Evolutionary conservation across 768 basidiomycete genomes (phyloP).

Genomic region (Pleurotus djamor): DNA sequence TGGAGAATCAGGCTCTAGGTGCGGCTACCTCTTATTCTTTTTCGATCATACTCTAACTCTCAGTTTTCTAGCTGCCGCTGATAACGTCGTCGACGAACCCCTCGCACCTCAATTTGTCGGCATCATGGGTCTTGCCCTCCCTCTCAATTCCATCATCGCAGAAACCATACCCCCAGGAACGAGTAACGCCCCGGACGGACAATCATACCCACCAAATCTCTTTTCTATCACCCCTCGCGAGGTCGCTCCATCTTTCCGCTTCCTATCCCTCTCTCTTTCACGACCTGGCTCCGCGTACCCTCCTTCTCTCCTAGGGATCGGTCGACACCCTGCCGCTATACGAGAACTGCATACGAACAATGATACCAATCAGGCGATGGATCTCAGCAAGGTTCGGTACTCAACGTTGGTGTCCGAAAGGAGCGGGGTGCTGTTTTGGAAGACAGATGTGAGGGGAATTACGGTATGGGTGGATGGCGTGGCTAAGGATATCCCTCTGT

Average conservation of each 20-base stretch:
- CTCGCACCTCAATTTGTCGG: conserved; percentile 59
- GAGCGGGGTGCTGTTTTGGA: conserved; percentile 58
- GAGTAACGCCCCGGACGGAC: conserved; percentile 58
- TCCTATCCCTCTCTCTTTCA: conserved; percentile 64
- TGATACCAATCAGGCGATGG: conserved; percentile 25
- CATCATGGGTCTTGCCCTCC: conserved; percentile 74
- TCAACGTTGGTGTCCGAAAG: conserved; percentile 37
- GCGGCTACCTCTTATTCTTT: conserved; percentile 12
- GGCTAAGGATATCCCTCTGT: conserved; percentile 35
- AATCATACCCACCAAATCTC: conserved; percentile 65
- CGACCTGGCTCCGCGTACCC: conserved; percentile 61
- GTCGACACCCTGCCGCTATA: conserved; percentile 56
- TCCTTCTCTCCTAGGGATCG: conserved; percentile 66
- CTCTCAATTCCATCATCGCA: conserved; percentile 68
- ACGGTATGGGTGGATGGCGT: conserved; percentile 57
- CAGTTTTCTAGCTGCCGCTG: conserved; percentile 50
- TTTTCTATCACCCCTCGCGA: conserved; percentile 60
- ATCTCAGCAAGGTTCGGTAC: conserved; percentile 53
- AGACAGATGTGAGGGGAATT: conserved; percentile 52
- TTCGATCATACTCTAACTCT: neutral
- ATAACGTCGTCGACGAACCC: conserved; percentile 51
- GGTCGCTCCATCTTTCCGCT: conserved; percentile 55
- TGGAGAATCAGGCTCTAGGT: conserved; percentile 74
- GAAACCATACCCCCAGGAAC: conserved; percentile 43
- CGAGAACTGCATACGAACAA: neutral